These are phyloP conservation scores for Penicillium pulvis DNA, from an alignment of 495 filamentous ascomycete species.

Conservation along the genomic window DNA sequence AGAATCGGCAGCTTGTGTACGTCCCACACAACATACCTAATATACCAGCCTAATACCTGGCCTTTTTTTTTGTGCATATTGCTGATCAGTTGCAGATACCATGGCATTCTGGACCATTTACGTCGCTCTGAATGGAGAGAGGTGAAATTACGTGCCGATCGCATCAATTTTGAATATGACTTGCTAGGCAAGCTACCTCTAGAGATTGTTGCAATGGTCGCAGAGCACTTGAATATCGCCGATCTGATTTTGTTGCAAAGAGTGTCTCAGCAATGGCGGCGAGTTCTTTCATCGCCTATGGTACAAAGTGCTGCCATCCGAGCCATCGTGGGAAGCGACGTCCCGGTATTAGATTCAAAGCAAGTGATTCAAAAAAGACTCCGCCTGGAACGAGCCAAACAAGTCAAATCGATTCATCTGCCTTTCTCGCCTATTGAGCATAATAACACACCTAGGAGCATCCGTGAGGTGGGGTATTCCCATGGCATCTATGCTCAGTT, in stretches of 20 bases:
- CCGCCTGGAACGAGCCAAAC: constrained; percentile 9
- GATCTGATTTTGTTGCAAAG: constrained; percentile 33
- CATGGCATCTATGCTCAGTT: constrained; percentile 30
- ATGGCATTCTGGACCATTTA: constrained; percentile 33
- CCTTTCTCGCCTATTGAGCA: background rate
- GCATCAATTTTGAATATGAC: constrained; percentile 32
- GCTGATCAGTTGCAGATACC: constrained; percentile 21
- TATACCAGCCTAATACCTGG: background rate
- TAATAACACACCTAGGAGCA: background rate
- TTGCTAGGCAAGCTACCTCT: constrained; percentile 35
- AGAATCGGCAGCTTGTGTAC: background rate
- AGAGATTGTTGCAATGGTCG: constrained; percentile 33
- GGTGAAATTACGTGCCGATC: constrained; percentile 24
- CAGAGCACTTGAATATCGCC: constrained; percentile 22
- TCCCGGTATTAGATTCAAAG: background rate
- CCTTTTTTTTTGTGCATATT: background rate
- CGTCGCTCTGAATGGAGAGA: constrained; percentile 36
- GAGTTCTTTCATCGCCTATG: constrained; percentile 28
- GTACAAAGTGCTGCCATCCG: constrained; percentile 18
- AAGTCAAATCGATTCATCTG: constrained; percentile 1
- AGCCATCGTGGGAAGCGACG: constrained; percentile 11
- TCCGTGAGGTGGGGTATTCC: constrained; percentile 20
- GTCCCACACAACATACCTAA: background rate
- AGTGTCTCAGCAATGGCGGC: constrained; percentile 38
- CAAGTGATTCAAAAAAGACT: constrained; percentile 7